These are phyloP conservation scores for Nakataea oryzae DNA, from an alignment of 2,329 filamentous ascomycete species.

Conservation along the genomic window DNA sequence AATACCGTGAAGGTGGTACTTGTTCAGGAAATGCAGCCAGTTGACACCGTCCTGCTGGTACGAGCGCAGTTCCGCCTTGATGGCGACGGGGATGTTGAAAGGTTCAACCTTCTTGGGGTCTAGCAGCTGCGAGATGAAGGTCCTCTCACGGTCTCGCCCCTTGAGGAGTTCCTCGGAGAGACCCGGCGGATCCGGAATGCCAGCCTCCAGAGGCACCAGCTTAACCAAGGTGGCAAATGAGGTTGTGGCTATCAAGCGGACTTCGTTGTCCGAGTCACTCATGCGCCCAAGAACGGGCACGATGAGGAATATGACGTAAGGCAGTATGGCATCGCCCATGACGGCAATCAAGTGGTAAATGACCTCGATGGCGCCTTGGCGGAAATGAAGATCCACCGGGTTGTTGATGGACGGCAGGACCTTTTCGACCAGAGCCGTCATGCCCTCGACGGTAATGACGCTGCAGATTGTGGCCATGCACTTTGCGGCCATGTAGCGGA, in stretches of 20 bases:
- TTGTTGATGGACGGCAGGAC: conserved; percentile 90
- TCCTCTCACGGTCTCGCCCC: conserved; percentile 86
- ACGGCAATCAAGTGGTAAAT: conserved; percentile 97
- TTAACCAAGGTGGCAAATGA: conserved; percentile 97
- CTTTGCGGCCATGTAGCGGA: conserved; percentile 94
- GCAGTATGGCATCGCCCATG: conserved; percentile 92
- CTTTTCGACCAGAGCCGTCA: conserved; percentile 90
- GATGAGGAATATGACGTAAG: conserved; percentile 97
- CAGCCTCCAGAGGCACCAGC: conserved; percentile 89
- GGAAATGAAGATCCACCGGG: conserved; percentile 73
- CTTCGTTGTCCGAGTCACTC: conserved; percentile 96
- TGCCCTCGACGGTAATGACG: conserved; percentile 86
- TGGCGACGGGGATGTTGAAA: conserved; percentile 88
- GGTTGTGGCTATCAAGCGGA: conserved; percentile 87
- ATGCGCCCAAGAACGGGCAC: conserved; percentile 94
- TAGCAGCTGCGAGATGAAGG: conserved; percentile 92
- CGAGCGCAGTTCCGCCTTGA: conserved; percentile 90
- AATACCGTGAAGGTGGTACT: conserved; percentile 94
- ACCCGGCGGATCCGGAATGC: conserved; percentile 92
- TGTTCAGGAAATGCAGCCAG: conserved; percentile 96
- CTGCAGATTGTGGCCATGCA: conserved; percentile 97
- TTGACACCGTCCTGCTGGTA: conserved; percentile 99
- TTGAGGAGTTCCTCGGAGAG: conserved; percentile 80
- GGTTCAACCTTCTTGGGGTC: conserved; percentile 95
- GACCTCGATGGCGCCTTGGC: conserved; percentile 88